Evolutionary conservation across 345 rosid genomes (phyloP), one percentile per base, ranked within the genome.

Genomic region (Corymbia maculata): DNA sequence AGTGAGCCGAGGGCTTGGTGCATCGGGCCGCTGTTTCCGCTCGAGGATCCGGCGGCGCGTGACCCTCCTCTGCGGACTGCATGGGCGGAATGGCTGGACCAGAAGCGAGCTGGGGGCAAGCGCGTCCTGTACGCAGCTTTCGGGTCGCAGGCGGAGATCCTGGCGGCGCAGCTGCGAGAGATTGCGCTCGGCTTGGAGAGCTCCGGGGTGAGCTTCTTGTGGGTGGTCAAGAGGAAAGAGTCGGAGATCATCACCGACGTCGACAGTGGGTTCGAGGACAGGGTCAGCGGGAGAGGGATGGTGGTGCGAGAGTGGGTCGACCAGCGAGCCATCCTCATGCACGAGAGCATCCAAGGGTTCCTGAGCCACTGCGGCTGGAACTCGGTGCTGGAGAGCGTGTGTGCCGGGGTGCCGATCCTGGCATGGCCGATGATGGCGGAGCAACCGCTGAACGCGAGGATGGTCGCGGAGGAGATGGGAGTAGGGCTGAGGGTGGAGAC

Each of bases 331-430:
- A 93, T 96, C 59, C 49, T 97, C 24, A 64, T 28, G 87, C 98
- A 96, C 92, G 88, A 45, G 24, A 92, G 95, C 51, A 91, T 97
- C 12, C 36, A 89, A 90, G 98, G 98, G 30, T 95, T 95, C 57
- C 61, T 96, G 87, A 96, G 97, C 53, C 99, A 97, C 55, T 97
- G 98, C 51, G 99, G 98, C 10, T 96, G 98, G 99, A 97, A 96
- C 86, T 97, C 99, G 8, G 92, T 90, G 1, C 66, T 93, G 86
- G 98, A 97, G 89, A 94, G 97, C 89, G 90, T 97, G 87, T 91
- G 95, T 45, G 94, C 93, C 3, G 97, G 94, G 4, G 95, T 96
- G 30, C 99, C 97, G 2, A 91, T 97, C 32, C 90, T 97, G 13
- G 97, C 95, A 28, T 95, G 97, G 98, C 96, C 98, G 0, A 89